A percentile compares a stretch with the other conserved stretches of the same genome.
These are phyloP conservation scores for Phytophthora sojae DNA, from an alignment of 352 stramenopile genomes.

Conservation along the genomic window DNA sequence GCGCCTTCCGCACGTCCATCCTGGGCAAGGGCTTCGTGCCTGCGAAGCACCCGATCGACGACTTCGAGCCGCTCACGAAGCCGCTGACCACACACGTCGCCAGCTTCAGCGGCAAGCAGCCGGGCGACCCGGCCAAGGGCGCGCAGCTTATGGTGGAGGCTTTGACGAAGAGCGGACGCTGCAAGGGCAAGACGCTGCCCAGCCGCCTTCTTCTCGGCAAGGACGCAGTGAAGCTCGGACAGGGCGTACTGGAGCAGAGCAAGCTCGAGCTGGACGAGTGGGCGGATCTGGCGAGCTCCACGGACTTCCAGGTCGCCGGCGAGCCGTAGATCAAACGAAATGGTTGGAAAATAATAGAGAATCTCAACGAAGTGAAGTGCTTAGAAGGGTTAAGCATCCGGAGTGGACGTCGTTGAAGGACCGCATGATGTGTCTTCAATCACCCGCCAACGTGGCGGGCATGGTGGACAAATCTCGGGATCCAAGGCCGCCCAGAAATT, in stretches of 20 bases:
- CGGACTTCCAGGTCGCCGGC: conserved; percentile 26
- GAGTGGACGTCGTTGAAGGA: conserved; percentile 9
- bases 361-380: background rate
- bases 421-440: conserved; percentile 28
- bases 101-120: conserved; percentile 43
- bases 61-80: conserved; percentile 37
- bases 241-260: conserved; percentile 27
- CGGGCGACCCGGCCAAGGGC: conserved; percentile 40
- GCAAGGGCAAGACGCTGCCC: conserved; percentile 31
- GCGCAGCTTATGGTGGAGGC: conserved; percentile 44
- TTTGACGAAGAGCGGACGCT: conserved; percentile 48
- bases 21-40: conserved; percentile 33
- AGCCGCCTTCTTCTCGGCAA: conserved; percentile 38
- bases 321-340: conserved; percentile 18
- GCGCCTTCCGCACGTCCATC: conserved; percentile 48
- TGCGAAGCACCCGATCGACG: conserved; percentile 31
- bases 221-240: conserved; percentile 34
- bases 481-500: background rate
- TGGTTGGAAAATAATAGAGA: background rate
- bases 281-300: conserved; percentile 33
- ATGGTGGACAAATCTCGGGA: conserved; percentile 1
- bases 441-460: background rate
- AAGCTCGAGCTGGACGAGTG: conserved; percentile 35
- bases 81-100: conserved; percentile 34
- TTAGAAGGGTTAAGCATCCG: background rate